phyloP scores from a whole-genome alignment of 2,329 filamentous ascomycete genomes.

The Endoconidiophora polonica region DNA sequence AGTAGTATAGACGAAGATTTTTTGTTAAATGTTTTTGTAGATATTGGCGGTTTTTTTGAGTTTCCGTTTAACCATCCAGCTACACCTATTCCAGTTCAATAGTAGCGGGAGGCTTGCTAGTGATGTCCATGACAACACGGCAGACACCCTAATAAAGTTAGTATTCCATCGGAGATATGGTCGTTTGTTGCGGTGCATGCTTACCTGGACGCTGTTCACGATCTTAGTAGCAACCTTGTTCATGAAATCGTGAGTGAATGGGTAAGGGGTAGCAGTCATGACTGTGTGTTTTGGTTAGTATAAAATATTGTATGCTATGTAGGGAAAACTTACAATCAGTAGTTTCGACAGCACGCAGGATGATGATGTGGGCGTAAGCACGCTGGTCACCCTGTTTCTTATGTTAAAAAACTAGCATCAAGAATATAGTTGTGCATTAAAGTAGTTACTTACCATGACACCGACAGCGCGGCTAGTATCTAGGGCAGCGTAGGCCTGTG shows the following conservation, averaged over 20 bases:
- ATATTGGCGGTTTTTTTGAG: too few species aligned
- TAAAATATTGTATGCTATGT: not conserved
- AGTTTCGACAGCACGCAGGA: slow-evolving; percentile 29
- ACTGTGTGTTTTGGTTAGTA: slow-evolving; percentile 18
- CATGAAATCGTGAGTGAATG: slow-evolving; percentile 48
- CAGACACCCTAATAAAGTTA: slow-evolving; percentile 44
- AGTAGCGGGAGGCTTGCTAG: slow-evolving; percentile 50
- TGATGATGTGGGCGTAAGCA: slow-evolving; percentile 27
- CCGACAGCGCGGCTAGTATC: slow-evolving; percentile 14
- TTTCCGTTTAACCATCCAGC: too few species aligned
- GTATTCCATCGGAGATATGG: slow-evolving; percentile 28
- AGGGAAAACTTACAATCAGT: slow-evolving; percentile 15
- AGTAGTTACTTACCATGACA: slow-evolving; percentile 13
- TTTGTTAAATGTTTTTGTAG: too few species aligned
- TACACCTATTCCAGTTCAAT: slow-evolving; percentile 54
- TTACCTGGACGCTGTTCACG: slow-evolving; percentile 41
- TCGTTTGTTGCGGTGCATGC: slow-evolving; percentile 34
- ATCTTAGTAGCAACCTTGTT: slow-evolving; percentile 49
- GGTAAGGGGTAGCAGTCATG: slow-evolving; percentile 59
- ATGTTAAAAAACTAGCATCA: too few species aligned
- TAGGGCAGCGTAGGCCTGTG: slow-evolving; percentile 14
- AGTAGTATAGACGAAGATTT: too few species aligned
- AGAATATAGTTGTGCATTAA: not conserved
- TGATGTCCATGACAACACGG: slow-evolving; percentile 22
- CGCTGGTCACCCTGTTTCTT: slow-evolving; percentile 43